Evolutionary conservation across 164 flowering plant species (phyloP).

Genomic region (Macadamia tetraphylla): DNA sequence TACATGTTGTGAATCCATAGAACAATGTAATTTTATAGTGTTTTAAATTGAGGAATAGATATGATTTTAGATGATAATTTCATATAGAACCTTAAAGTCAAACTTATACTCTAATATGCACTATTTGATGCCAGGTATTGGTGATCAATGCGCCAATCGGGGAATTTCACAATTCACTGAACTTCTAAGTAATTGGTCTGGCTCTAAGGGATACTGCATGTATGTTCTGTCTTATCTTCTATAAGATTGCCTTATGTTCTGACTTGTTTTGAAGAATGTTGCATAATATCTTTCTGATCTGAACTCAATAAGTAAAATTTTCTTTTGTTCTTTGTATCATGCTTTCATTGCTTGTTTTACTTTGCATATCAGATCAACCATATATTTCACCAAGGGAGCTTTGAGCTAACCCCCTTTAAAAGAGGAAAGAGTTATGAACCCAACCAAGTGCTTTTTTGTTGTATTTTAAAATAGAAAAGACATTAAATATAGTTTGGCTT

Average conservation of each 20-base stretch:
- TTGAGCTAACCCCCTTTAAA: no score
- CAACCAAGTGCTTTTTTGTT: no score
- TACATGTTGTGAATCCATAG: background rate
- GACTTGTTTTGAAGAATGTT: background rate
- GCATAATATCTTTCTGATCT: background rate
- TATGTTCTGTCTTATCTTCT: slow-evolving; percentile 21
- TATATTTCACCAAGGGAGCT: no score
- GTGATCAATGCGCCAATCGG: slow-evolving; percentile 63
- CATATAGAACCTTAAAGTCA: background rate
- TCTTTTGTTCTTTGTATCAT: no score
- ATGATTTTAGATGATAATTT: background rate
- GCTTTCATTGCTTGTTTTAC: background rate
- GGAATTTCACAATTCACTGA: slow-evolving; percentile 59
- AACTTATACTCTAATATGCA: background rate
- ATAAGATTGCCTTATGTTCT: background rate
- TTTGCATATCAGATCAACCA: no score
- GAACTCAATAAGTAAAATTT: background rate
- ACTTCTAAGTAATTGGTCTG: slow-evolving; percentile 46
- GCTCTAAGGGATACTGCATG: slow-evolving; percentile 73
- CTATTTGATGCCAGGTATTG: slow-evolving; percentile 50
- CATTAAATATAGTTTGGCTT: no score
- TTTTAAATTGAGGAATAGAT: background rate
- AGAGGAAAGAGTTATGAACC: no score
- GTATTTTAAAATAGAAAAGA: no score
- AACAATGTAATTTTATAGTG: background rate